Evolutionary conservation across 345 rosid genomes (phyloP).

Genomic region (Jatropha curcas): DNA sequence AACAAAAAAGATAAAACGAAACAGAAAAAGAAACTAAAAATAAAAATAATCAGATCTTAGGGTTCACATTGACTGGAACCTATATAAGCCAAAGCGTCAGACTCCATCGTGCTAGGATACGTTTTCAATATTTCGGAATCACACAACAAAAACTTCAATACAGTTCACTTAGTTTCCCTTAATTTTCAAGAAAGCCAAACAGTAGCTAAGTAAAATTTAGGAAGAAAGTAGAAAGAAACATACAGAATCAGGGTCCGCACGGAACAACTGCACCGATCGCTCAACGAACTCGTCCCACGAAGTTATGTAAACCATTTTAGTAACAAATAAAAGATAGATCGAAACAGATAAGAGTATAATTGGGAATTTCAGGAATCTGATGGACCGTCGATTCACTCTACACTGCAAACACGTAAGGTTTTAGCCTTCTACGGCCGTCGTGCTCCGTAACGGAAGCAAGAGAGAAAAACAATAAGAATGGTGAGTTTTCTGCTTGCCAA

Average conservation of each 20-base stretch:
- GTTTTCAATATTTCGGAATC: background rate
- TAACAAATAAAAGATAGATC: no score
- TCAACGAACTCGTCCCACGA: slow-evolving; percentile 27
- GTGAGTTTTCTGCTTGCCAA: background rate
- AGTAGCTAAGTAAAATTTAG: background rate
- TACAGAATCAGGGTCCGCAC: slow-evolving; percentile 92
- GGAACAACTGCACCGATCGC: slow-evolving; percentile 48
- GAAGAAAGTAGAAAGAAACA: slow-evolving; percentile 20
- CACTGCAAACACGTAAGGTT: background rate
- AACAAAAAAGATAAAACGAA: background rate
- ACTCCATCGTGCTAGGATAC: background rate
- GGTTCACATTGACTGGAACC: background rate
- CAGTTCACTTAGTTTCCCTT: background rate
- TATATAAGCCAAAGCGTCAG: background rate
- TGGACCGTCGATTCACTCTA: background rate
- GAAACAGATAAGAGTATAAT: no score
- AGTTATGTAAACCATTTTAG: slow-evolving; percentile 19
- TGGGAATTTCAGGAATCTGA: background rate
- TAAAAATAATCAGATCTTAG: background rate
- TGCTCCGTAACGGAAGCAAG: background rate
- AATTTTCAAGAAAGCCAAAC: slow-evolving; percentile 25
- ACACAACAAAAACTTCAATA: background rate
- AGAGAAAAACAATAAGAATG: background rate
- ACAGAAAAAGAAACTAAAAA: background rate
- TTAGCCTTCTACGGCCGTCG: background rate